These are phyloP conservation scores for Calamus simplicifolius DNA, from an alignment of 176 grass and related monocot genomes.

Conservation along the genomic window DNA sequence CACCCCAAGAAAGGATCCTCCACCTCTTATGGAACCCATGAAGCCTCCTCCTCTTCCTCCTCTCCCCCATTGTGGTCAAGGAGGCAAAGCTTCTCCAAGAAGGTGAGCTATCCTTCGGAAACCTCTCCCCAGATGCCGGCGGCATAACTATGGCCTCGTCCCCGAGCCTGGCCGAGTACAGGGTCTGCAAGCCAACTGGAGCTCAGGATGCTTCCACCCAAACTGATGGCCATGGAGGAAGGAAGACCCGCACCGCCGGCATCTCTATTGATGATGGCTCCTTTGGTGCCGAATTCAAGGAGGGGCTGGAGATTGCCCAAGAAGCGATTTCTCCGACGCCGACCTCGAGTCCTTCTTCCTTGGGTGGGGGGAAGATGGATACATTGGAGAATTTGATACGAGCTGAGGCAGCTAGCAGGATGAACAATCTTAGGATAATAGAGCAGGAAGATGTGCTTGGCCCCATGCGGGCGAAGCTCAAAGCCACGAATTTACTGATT, in stretches of 20 bases:
- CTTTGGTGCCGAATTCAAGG: slow-evolving; percentile 25
- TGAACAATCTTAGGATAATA: slow-evolving; percentile 47
- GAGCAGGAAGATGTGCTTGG: slow-evolving; percentile 53
- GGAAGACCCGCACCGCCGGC: neutral
- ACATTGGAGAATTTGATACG: slow-evolving; percentile 91
- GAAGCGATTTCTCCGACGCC: slow-evolving; percentile 27
- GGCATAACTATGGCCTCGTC: slow-evolving; percentile 26
- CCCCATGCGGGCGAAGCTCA: slow-evolving; percentile 44
- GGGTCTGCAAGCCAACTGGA: slow-evolving; percentile 40
- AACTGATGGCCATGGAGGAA: slow-evolving; percentile 47
- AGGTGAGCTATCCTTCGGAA: slow-evolving; percentile 1
- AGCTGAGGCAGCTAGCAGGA: slow-evolving; percentile 54
- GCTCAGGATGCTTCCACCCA: slow-evolving; percentile 85
- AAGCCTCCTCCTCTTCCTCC: slow-evolving; percentile 23
- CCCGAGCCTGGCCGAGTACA: slow-evolving; percentile 39
- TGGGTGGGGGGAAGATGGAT: slow-evolving; percentile 41
- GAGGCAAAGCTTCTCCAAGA: slow-evolving; percentile 17
- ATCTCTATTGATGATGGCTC: slow-evolving; percentile 29
- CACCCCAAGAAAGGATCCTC: slow-evolving; percentile 11
- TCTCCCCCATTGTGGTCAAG: slow-evolving; percentile 12
- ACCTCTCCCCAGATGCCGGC: neutral
- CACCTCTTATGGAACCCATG: slow-evolving; percentile 9
- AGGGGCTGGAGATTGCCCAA: slow-evolving; percentile 26
- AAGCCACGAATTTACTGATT: slow-evolving; percentile 77
- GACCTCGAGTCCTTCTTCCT: slow-evolving; percentile 40